These are phyloP conservation scores for Prunus fruticosa DNA, from an alignment of 306 rosid genomes.

Conservation along the genomic window DNA sequence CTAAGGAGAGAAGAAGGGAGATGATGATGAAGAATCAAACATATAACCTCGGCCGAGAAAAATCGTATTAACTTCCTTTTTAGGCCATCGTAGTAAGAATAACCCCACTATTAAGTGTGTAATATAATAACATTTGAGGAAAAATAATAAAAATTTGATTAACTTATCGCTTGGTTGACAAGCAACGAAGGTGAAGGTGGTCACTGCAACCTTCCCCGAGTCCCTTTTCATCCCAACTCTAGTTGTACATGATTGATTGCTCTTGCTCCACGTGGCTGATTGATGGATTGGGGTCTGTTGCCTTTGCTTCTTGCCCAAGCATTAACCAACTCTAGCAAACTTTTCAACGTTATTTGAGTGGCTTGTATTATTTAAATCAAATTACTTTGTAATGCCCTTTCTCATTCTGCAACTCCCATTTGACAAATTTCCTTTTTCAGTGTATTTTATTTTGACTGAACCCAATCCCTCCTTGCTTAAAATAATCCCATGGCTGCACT, in stretches of 20 bases:
- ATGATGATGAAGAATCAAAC: too few species aligned
- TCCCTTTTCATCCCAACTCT: not conserved
- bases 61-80: too few species aligned
- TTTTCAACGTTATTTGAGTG: not conserved
- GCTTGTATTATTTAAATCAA: not conserved
- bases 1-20: too few species aligned
- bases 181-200: conserved; percentile 40
- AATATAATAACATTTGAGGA: not conserved
- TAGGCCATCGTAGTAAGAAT: not conserved
- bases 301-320: conserved; percentile 62
- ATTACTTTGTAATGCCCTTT: not conserved
- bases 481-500: not conserved
- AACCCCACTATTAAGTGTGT: not conserved
- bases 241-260: not conserved
- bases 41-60: too few species aligned
- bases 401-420: not conserved
- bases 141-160: not conserved
- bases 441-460: not conserved
- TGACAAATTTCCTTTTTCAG: not conserved
- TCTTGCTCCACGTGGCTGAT: conserved; percentile 30
- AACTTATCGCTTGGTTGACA: conserved; percentile 44
- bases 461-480: not conserved
- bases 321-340: conserved; percentile 30
- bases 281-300: not conserved
- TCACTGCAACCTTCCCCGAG: conserved; percentile 5